Conservation (phyloP, 169 alveolate genomes). For the Eimeria sp. region DNA sequence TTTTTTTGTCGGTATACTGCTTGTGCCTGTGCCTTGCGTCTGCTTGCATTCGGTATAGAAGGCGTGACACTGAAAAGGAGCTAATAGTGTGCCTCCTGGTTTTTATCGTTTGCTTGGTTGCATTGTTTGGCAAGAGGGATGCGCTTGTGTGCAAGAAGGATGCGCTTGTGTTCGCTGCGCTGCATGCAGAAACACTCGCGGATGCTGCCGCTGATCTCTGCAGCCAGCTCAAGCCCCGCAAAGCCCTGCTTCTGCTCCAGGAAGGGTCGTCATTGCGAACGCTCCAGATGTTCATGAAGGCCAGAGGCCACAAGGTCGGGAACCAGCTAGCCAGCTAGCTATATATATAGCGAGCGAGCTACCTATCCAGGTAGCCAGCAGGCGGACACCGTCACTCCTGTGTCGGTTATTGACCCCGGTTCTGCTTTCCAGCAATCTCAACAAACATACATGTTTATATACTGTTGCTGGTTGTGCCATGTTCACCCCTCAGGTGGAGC, state of each 20-base stretch:
- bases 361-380: neutral
- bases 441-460: neutral
- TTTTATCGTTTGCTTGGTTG: neutral
- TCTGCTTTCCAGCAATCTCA: neutral
- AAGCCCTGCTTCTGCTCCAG: conserved; percentile 58
- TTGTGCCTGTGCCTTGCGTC: neutral
- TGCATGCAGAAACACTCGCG: conserved; percentile 39
- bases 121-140: neutral
- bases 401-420: neutral
- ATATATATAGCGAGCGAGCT: neutral
- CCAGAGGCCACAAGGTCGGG: conserved; percentile 16
- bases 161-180: neutral
- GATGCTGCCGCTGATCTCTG: conserved; percentile 46
- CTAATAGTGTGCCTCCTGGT: neutral
- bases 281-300: conserved; percentile 41
- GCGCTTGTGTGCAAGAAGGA: neutral
- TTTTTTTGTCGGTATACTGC: neutral
- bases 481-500: conserved; percentile 18
- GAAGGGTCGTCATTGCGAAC: conserved; percentile 41
- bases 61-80: neutral
- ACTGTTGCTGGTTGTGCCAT: conserved; percentile 1
- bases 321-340: neutral
- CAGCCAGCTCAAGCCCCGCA: conserved; percentile 7
- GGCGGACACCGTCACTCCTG: neutral
- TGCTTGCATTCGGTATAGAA: neutral